Evolutionary conservation across 345 rosid species (phyloP), one percentile per base, ranked within the genome.

Genomic region (Passiflora organensis): DNA sequence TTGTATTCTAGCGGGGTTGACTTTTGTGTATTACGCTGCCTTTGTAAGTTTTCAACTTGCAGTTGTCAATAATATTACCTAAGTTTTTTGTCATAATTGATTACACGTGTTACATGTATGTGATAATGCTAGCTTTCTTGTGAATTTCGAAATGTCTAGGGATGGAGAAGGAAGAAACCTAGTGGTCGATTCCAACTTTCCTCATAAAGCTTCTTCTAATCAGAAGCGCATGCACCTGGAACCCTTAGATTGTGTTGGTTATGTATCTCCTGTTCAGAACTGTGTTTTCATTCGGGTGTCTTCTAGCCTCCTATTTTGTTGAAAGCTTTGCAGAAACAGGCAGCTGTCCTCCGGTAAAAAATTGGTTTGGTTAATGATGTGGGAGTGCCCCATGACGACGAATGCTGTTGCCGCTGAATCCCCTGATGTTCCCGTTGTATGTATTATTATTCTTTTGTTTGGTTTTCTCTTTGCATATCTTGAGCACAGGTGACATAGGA

Each of bases 91-190:
- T 32, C 14, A 6, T 14, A 32, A 38, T 12, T 12, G 3, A n/a
- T 3, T 0, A 13, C 9, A 13, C 10, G 32, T 52, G n/a, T 41
- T 13, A 36, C 16, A 22, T 19, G 55, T 34, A 48, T 64, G 39
- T 48, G 17, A 48, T 20, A n/a, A n/a, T 1, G 16, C 17, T 18
- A n/a, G 42, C 47, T 22, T 37, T 22, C n/a, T 4, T 10, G 42
- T 48, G 13, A 52, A 45, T 48, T 23, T 19, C 48, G 44, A 36
- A 62, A 51, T 62, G 62, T 21, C 47, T 63, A 91, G 96, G 96
- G 96, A 61, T 91, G 98, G 96, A 91, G 84, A 74, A 83, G 95
- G 68, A 84, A 66, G 78, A 91, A 82, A 51, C 83, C 70, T 0
- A 85, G 80, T 6, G 91, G 95, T 62, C 78, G 72, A 70, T 88